Conservation (phyloP, 768 basidiomycete genomes). For the Boletus barrowsii region DNA sequence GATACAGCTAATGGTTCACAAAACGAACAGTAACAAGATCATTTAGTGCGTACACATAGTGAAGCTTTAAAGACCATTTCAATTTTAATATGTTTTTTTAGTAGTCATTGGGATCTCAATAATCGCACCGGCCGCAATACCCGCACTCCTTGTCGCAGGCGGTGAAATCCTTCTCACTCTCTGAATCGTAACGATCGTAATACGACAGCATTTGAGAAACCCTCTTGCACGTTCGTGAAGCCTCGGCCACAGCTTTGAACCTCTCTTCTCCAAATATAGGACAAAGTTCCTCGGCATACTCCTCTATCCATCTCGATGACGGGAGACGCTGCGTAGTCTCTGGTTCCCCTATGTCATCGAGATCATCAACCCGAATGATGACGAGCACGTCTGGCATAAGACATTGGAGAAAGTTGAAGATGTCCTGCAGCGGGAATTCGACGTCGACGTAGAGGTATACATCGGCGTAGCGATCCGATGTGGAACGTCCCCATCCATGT, state of each 20-base stretch:
- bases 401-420: slow-evolving; percentile 7
- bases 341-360: background rate
- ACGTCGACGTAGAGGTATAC: slow-evolving; percentile 8
- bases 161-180: slow-evolving; percentile 3
- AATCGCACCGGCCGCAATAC: slow-evolving; percentile 2
- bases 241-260: background rate
- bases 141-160: slow-evolving; percentile 8
- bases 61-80: no score
- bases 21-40: no score
- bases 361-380: slow-evolving; percentile 1
- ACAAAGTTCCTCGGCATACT: background rate
- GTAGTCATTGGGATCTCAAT: background rate
- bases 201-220: background rate
- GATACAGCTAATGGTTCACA: no score
- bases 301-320: background rate
- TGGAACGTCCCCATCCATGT: background rate
- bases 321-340: slow-evolving; percentile 6
- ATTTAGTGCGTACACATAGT: no score
- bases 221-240: background rate
- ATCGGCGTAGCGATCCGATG: slow-evolving; percentile 1
- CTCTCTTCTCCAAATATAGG: background rate
- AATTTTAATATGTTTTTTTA: no score
- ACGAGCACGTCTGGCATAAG: slow-evolving; percentile 7
- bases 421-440: background rate
- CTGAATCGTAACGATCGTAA: background rate